Conservation (phyloP, 2,329 filamentous ascomycete genomes). For the Ophiocordyceps camponoti-leonardi region DNA sequence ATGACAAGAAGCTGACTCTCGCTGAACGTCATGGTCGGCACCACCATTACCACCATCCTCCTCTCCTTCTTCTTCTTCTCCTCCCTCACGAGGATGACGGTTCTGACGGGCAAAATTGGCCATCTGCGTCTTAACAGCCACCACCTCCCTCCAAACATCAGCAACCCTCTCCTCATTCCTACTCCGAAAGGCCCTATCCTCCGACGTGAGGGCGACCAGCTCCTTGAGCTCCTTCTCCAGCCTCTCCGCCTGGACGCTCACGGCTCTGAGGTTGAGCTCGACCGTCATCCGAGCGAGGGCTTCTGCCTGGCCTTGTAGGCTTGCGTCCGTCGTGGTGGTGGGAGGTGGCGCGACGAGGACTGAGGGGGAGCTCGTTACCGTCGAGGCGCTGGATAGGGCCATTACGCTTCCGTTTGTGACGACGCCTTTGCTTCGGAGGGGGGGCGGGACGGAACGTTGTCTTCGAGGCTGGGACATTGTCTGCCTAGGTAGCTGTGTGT, state of each 20-base stretch:
- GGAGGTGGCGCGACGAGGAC: background rate
- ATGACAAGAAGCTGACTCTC: background rate
- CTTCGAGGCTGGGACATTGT: background rate
- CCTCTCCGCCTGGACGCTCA: constrained; percentile 10
- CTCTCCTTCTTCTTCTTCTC: background rate
- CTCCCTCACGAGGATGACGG: too few species aligned
- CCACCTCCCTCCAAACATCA: constrained; percentile 13
- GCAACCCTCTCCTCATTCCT: constrained; percentile 13
- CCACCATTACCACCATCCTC: background rate
- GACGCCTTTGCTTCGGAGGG: background rate
- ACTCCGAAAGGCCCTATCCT: constrained; percentile 12
- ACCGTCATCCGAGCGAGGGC: constrained; percentile 18
- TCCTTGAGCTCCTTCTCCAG: constrained; percentile 13
- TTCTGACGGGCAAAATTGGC: constrained; percentile 1
- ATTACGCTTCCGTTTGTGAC: background rate
- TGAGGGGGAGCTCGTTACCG: background rate
- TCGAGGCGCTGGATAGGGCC: background rate
- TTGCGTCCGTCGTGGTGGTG: background rate
- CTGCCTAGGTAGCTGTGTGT: too few species aligned
- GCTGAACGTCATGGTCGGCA: too few species aligned
- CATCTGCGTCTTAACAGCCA: constrained; percentile 12
- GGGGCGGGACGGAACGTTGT: background rate
- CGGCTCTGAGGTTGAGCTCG: constrained; percentile 16
- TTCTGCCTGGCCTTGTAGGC: constrained; percentile 10
- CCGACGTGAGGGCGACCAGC: constrained; percentile 9